Evolutionary conservation across 352 stramenopile genomes (phyloP).

Genomic region (Peronospora belbahrii): DNA sequence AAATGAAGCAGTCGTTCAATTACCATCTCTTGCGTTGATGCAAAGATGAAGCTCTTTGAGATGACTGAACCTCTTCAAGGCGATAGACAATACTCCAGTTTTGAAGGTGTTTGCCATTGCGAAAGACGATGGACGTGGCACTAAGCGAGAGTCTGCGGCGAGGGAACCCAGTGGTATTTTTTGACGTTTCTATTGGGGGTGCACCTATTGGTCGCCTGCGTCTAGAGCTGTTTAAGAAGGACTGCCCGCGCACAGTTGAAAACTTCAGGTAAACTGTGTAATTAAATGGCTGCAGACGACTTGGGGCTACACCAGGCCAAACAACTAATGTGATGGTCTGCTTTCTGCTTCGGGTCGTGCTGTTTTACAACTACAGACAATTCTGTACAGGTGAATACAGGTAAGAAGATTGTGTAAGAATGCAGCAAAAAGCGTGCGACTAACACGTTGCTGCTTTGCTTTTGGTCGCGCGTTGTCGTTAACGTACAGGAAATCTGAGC

Average conservation of each 20-base stretch:
- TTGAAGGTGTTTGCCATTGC: background rate
- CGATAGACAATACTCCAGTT: constrained; percentile 1
- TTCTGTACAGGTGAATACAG: constrained; percentile 96
- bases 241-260: constrained; percentile 93
- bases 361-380: constrained; percentile 57
- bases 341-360: constrained; percentile 4
- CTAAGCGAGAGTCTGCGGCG: constrained; percentile 88
- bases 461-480: constrained; percentile 19
- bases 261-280: constrained; percentile 80
- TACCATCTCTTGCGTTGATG: too few relatives aligned
- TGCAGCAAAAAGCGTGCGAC: background rate
- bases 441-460: constrained; percentile 24
- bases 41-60: constrained; percentile 5
- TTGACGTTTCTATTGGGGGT: constrained; percentile 89
- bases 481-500: constrained; percentile 56
- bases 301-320: background rate
- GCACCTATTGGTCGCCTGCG: constrained; percentile 87
- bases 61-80: constrained; percentile 9
- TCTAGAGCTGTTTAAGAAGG: constrained; percentile 94
- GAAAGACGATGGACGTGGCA: constrained; percentile 62
- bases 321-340: constrained; percentile 5
- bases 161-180: constrained; percentile 94
- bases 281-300: constrained; percentile 7
- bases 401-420: constrained; percentile 16
- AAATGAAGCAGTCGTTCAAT: too few relatives aligned